These are phyloP conservation scores for Penicillium antarcticum DNA, from an alignment of 495 filamentous ascomycete genomes.

Conservation along the genomic window DNA sequence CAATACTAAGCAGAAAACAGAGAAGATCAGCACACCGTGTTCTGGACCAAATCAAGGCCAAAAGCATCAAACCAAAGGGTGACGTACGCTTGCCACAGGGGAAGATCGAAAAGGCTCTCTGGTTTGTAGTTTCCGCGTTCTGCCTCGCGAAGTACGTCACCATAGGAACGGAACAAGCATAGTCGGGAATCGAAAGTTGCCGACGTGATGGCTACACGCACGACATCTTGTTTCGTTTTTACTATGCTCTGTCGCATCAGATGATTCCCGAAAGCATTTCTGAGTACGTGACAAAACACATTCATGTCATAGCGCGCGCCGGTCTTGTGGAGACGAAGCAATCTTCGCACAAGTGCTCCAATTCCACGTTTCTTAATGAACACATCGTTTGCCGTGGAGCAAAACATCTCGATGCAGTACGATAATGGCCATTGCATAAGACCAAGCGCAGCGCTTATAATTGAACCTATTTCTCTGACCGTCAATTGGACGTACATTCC, in stretches of 20 bases:
- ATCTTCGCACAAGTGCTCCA: neutral
- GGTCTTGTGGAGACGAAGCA: neutral
- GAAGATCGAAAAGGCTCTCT: neutral
- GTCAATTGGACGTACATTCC: neutral
- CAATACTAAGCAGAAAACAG: neutral
- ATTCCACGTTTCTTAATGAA: neutral
- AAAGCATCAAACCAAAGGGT: neutral
- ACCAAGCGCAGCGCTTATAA: neutral
- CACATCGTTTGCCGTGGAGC: neutral
- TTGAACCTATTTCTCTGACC: neutral
- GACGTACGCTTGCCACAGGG: neutral
- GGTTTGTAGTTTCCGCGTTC: neutral
- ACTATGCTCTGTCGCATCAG: neutral
- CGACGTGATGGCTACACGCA: neutral
- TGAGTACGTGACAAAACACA: neutral
- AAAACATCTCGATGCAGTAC: neutral
- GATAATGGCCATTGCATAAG: neutral
- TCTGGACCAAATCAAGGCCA: neutral
- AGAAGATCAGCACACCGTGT: neutral
- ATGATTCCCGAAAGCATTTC: neutral
- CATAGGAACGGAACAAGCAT: constrained; percentile 1
- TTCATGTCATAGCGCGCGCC: neutral
- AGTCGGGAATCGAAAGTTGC: neutral
- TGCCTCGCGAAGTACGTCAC: neutral
- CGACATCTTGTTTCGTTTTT: neutral